A percentile compares a stretch with the other conserved stretches of the same genome.
Conservation (phyloP, 306 rosid genomes). For the Ormosia emarginata region DNA sequence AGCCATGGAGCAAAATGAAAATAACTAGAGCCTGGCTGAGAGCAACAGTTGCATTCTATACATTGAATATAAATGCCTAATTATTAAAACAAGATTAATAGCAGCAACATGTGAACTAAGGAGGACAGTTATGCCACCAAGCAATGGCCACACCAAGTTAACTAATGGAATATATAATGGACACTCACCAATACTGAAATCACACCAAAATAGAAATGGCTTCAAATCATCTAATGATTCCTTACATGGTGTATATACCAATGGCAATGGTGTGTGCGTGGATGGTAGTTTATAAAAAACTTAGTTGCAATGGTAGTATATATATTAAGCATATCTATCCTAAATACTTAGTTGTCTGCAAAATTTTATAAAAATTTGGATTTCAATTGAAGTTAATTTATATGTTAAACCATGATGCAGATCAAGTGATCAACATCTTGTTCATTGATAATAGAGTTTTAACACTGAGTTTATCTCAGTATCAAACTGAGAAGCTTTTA, state of each 20-base stretch:
- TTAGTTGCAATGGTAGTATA: too few relatives aligned
- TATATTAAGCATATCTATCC: too few relatives aligned
- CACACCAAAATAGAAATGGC: constrained; percentile 48
- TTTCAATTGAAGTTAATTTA: too few relatives aligned
- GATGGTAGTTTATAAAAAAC: constrained; percentile 44
- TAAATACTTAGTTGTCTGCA: too few relatives aligned
- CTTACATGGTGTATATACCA: constrained; percentile 54
- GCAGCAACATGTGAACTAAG: constrained; percentile 56
- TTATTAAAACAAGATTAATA: constrained; percentile 54
- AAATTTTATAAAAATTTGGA: too few relatives aligned
- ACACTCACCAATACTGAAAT: constrained; percentile 36
- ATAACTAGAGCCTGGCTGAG: not conserved
- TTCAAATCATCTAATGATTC: constrained; percentile 57
- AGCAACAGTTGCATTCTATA: not conserved
- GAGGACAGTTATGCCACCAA: constrained; percentile 23
- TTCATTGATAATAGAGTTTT: too few relatives aligned
- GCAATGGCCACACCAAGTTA: constrained; percentile 37
- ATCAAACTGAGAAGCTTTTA: too few relatives aligned
- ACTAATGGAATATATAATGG: constrained; percentile 46
- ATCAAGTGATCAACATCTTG: too few relatives aligned
- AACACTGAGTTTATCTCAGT: too few relatives aligned
- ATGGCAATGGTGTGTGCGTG: constrained; percentile 59
- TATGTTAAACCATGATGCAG: too few relatives aligned
- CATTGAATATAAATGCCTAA: not conserved
- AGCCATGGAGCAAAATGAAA: not conserved